Evolutionary conservation across 768 basidiomycete species (phyloP), one percentile per base, ranked within the genome.

Genomic region (Trametes coccinea): DNA sequence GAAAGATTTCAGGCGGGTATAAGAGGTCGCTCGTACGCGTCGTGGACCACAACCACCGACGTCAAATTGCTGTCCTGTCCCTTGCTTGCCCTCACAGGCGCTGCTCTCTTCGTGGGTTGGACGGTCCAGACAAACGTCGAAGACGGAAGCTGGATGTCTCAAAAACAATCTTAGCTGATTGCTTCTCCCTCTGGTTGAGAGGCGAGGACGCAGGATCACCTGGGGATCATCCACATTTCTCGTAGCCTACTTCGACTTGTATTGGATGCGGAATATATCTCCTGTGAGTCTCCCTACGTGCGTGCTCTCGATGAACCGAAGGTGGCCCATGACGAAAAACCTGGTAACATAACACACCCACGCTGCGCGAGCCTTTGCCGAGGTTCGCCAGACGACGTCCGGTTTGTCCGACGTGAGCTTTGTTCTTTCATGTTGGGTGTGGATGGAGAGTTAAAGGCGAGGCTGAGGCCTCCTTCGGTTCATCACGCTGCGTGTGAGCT

Each of bases 161-260:
- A 83, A 92, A 93, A 92, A 93, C 91, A 92, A 82, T 92, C 89
- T 87, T 83, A 85, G 90, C 91, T 85, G 91, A 90, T 82, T 78
- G 90, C 83, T 86, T 79, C 82, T 93, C 91, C 91, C 91, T 71
- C 74, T 83, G 91, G 91, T 93, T 75, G 91, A 93, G 91, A 84
- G 81, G 88, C 76, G 27, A 90, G 87, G 91, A 93, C 79, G 91
- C 90, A 81, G 86, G 91, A 93, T 88, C 87, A 93, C 91, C 91
- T 92, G 88, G 89, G 83, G 88, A 74, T 78, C 74, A 84, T 78
- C 81, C 74, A 90, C 86, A 91, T 78, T 60, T 66, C 48, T 62
- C 34, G 54, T 64, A 60, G 33, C 63, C 63, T 62, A 66, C 61
- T 37, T 37, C 63, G 61, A 66, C 46, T 22, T 51, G 46, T 61